phyloP scores from a whole-genome alignment of 352 stramenopile genomes.

The Phytophthora macrochlamydospora region DNA sequence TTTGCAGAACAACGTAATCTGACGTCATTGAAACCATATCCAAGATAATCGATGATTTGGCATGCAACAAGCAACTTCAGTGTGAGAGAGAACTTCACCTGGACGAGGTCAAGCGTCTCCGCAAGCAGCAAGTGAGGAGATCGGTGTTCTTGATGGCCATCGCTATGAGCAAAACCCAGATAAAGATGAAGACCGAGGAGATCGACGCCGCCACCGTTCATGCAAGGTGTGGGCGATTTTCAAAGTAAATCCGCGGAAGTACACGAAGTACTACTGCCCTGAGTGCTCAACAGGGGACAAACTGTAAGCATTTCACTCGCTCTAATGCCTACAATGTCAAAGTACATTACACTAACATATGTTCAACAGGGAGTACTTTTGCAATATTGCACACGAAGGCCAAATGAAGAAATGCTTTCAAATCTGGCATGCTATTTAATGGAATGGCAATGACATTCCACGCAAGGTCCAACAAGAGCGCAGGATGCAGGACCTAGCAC shows the following conservation, averaged over 20 bases:
- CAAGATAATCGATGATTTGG: neutral
- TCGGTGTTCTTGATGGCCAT: no score
- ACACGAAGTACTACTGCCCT: constrained; percentile 2
- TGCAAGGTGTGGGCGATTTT: constrained; percentile 1
- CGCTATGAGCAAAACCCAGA: neutral
- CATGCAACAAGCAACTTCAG: no score
- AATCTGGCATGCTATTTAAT: neutral
- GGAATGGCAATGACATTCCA: constrained; percentile 6
- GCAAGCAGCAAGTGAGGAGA: neutral
- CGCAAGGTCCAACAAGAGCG: neutral
- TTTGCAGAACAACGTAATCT: neutral
- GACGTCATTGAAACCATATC: neutral
- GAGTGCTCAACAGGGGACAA: neutral
- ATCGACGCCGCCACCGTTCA: no score
- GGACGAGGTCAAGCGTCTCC: neutral
- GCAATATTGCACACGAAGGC: constrained; percentile 4
- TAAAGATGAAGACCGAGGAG: no score
- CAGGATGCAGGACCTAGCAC: neutral
- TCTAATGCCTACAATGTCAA: neutral
- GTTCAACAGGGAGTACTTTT: constrained; percentile 8
- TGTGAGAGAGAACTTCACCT: no score
- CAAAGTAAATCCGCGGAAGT: neutral
- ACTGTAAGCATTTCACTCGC: neutral
- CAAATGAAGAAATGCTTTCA: neutral
- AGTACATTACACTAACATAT: no score